A percentile compares a stretch with the other conserved stretches of the same genome.
Evolutionary conservation across 768 basidiomycete species (phyloP).

Genomic region (Collybia nuda): DNA sequence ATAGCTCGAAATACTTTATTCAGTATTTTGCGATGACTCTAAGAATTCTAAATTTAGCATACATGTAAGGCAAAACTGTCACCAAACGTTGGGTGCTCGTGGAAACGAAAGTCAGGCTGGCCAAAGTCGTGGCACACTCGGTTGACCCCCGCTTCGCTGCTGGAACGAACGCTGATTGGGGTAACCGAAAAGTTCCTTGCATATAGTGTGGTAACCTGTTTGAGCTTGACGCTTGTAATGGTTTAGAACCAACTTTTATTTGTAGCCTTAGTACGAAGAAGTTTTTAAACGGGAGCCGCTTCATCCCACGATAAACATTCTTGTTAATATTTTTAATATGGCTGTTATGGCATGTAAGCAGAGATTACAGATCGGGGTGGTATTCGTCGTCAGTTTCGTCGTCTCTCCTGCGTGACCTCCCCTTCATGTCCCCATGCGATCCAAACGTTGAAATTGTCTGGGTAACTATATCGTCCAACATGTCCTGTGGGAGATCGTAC

Average conservation of each 20-base stretch:
- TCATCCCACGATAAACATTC: not conserved
- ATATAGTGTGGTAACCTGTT: slow-evolving; percentile 17
- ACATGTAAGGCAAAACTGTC: no score
- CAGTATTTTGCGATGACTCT: no score
- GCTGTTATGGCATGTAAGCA: not conserved
- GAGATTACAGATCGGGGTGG: slow-evolving; percentile 4
- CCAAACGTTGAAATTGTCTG: slow-evolving; percentile 38
- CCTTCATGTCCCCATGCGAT: slow-evolving; percentile 6
- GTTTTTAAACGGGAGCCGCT: no score
- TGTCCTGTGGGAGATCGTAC: slow-evolving; percentile 65
- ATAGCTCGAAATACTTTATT: no score
- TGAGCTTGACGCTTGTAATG: slow-evolving; percentile 18
- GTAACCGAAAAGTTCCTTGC: slow-evolving; percentile 15
- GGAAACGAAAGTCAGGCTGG: slow-evolving; percentile 13
- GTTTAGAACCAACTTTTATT: slow-evolving; percentile 21
- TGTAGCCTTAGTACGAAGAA: not conserved
- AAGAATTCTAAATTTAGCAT: no score
- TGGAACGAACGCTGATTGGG: slow-evolving; percentile 17
- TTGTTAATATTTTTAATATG: not conserved
- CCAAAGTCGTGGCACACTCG: slow-evolving; percentile 16
- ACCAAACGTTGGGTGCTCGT: slow-evolving; percentile 6
- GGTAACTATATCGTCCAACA: slow-evolving; percentile 68
- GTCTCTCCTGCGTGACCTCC: slow-evolving; percentile 12
- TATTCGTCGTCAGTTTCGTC: slow-evolving; percentile 22
- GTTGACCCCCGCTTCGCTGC: not conserved